These are phyloP conservation scores for Cryptosporidium sp. DNA, from an alignment of 169 alveolate species.

Conservation along the genomic window DNA sequence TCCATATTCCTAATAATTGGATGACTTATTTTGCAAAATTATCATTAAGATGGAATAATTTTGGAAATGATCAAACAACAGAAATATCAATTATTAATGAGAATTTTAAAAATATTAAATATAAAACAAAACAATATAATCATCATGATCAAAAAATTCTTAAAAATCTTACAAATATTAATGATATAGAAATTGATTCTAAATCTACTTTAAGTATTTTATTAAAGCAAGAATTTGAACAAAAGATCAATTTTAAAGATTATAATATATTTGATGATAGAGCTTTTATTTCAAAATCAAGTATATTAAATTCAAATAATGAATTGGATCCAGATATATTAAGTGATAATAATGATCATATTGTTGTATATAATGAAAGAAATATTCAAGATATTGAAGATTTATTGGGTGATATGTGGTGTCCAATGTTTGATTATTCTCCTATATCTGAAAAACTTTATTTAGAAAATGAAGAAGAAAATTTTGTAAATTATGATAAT, in stretches of 20 bases:
- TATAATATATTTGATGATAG: slow-evolving; percentile 12
- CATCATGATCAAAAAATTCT: not conserved
- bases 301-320: slow-evolving; percentile 14
- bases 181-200: not conserved
- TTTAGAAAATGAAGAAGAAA: slow-evolving; percentile 15
- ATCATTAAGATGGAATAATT: slow-evolving; percentile 65
- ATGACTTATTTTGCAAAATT: slow-evolving; percentile 63
- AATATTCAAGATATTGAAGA: slow-evolving; percentile 57
- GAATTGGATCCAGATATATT: slow-evolving; percentile 9
- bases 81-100: slow-evolving; percentile 7
- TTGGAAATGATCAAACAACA: slow-evolving; percentile 22
- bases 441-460: not conserved
- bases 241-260: not conserved
- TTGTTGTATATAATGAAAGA: slow-evolving; percentile 29
- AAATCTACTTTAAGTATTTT: slow-evolving; percentile 27
- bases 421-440: slow-evolving; percentile 30
- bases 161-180: not conserved
- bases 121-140: not conserved
- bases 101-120: not conserved
- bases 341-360: not conserved
- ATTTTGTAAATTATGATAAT: not conserved
- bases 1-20: slow-evolving; percentile 66
- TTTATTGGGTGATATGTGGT: slow-evolving; percentile 46
- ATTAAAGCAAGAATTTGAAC: slow-evolving; percentile 25
- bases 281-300: slow-evolving; percentile 28